phyloP scores from a whole-genome alignment of 1,139 yeast genomes.

The Petasospora fabianii region DNA sequence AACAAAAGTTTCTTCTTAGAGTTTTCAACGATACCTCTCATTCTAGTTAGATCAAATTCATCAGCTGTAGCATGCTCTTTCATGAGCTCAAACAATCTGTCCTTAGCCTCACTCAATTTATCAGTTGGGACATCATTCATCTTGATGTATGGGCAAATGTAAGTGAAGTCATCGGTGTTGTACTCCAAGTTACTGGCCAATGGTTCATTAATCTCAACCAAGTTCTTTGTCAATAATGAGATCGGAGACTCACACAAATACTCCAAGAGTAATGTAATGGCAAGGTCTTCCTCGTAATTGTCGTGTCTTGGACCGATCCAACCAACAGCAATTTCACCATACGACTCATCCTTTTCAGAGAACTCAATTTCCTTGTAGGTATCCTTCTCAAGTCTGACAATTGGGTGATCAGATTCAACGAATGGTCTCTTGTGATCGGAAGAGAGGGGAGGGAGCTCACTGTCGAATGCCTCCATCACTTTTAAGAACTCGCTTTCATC shows the following conservation, averaged over 20 bases:
- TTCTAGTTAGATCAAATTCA: slow-evolving; percentile 58
- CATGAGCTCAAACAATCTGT: slow-evolving; percentile 48
- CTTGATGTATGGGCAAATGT: slow-evolving; percentile 55
- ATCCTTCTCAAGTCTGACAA: slow-evolving; percentile 35
- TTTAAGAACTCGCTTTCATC: slow-evolving; percentile 66
- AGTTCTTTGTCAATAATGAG: slow-evolving; percentile 58
- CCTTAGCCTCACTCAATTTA: slow-evolving; percentile 49
- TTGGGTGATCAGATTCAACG: slow-evolving; percentile 60
- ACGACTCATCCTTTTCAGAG: slow-evolving; percentile 85
- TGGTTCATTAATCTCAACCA: slow-evolving; percentile 83
- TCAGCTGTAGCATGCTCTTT: slow-evolving; percentile 43
- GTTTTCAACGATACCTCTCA: slow-evolving; percentile 66
- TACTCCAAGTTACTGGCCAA: slow-evolving; percentile 69
- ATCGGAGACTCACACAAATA: slow-evolving; percentile 77
- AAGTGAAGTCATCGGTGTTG: slow-evolving; percentile 66
- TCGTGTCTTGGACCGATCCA: slow-evolving; percentile 80
- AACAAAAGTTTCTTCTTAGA: slow-evolving; percentile 60
- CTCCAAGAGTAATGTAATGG: slow-evolving; percentile 67
- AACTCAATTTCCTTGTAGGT: slow-evolving; percentile 58
- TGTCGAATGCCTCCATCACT: slow-evolving; percentile 63
- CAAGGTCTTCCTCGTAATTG: slow-evolving; percentile 54
- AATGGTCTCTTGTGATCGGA: slow-evolving; percentile 67
- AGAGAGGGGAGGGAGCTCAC: slow-evolving; percentile 43
- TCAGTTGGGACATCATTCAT: slow-evolving; percentile 77
- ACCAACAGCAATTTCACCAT: slow-evolving; percentile 69